These are phyloP conservation scores for Lepiota brunneoincarnata DNA, from an alignment of 768 basidiomycete species.

Conservation along the genomic window DNA sequence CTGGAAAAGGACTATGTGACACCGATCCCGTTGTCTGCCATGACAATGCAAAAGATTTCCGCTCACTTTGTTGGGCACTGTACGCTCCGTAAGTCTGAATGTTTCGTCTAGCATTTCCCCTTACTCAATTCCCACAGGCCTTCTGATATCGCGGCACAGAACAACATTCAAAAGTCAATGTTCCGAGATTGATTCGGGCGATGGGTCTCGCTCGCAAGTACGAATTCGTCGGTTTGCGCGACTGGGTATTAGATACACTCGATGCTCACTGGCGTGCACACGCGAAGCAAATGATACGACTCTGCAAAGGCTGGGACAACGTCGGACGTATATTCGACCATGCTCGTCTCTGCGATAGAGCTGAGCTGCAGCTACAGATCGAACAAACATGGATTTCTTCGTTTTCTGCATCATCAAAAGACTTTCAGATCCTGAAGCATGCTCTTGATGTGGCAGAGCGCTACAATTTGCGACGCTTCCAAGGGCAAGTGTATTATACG, in stretches of 20 bases:
- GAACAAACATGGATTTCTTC: background rate
- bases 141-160: background rate
- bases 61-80: slow-evolving; percentile 1
- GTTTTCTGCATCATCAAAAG: background rate
- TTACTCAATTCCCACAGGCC: background rate
- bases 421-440: background rate
- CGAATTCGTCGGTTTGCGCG: background rate
- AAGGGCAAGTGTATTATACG: background rate
- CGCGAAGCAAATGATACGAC: background rate
- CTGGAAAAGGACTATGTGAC: background rate
- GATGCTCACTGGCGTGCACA: background rate
- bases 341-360: background rate
- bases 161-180: background rate
- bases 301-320: background rate
- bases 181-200: background rate
- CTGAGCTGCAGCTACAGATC: background rate
- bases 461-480: background rate
- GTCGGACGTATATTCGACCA: background rate
- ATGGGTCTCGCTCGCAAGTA: background rate
- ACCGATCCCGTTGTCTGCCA: background rate
- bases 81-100: slow-evolving; percentile 3
- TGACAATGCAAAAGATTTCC: background rate
- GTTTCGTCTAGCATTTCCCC: background rate
- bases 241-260: background rate
- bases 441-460: slow-evolving; percentile 1